A percentile compares a stretch with the other conserved stretches of the same genome.
These are phyloP conservation scores for Acer saccharum DNA, from an alignment of 345 rosid genomes.

Conservation along the genomic window DNA sequence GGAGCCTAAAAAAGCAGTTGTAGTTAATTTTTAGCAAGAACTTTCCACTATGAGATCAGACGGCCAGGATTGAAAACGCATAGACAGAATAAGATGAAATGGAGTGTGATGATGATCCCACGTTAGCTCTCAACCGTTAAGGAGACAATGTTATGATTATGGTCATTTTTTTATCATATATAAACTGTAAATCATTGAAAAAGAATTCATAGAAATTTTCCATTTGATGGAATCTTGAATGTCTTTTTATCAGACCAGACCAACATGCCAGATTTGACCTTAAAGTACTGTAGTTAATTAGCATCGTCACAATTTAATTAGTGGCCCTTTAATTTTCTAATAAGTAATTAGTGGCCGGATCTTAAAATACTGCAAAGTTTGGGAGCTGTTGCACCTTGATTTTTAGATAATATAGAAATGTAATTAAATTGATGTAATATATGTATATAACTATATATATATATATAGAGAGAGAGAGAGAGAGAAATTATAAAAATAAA, in stretches of 20 bases:
- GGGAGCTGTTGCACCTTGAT: neutral
- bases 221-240: slow-evolving; percentile 1
- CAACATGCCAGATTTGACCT: slow-evolving; percentile 16
- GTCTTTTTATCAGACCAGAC: slow-evolving; percentile 3
- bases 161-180: slow-evolving; percentile 2
- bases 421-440: neutral
- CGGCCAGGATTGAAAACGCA: neutral
- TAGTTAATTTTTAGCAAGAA: neutral
- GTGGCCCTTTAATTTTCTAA: neutral
- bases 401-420: neutral
- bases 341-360: neutral
- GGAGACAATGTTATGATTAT: slow-evolving; percentile 11
- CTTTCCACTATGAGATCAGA: neutral
- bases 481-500: too few relatives aligned
- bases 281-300: neutral
- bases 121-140: neutral
- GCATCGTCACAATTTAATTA: neutral
- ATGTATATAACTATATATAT: too few relatives aligned
- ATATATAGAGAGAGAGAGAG: too few relatives aligned
- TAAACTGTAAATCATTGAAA: neutral
- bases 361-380: neutral
- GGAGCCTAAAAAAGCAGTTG: neutral
- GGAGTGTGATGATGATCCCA: slow-evolving; percentile 19
- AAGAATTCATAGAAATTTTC: neutral
- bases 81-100: neutral